Conservation (phyloP, 2,329 filamentous ascomycete species). For the Neofusicoccum sp. region DNA sequence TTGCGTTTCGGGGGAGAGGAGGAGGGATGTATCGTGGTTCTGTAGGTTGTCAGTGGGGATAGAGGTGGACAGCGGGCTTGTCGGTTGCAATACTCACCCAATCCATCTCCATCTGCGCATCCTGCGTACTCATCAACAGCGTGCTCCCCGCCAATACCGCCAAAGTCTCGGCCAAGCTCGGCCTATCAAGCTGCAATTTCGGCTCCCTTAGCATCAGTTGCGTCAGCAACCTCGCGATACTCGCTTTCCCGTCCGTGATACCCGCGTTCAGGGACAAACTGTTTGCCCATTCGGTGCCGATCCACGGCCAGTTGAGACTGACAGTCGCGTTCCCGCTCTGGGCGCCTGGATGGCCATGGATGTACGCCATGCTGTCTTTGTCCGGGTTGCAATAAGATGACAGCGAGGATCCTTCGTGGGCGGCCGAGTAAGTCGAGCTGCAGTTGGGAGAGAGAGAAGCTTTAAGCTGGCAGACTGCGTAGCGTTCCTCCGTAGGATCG, state of each 20-base stretch:
- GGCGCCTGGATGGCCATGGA: conserved; percentile 50
- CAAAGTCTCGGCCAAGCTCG: conserved; percentile 71
- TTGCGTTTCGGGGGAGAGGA: conserved; percentile 48
- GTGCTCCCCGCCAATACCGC: conserved; percentile 69
- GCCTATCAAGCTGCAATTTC: conserved; percentile 52
- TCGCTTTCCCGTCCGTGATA: conserved; percentile 42
- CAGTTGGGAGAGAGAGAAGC: conserved; percentile 65
- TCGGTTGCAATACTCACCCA: conserved; percentile 31
- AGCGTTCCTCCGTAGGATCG: conserved; percentile 42
- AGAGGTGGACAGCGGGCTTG: not conserved
- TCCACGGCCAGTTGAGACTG: conserved; percentile 43
- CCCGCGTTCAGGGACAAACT: conserved; percentile 45
- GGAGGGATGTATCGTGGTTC: not conserved
- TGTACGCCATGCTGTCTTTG: conserved; percentile 56
- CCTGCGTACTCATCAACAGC: conserved; percentile 58
- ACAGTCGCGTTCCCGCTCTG: conserved; percentile 50
- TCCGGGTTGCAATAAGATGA: conserved; percentile 60
- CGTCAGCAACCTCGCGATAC: conserved; percentile 44
- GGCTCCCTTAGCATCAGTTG: conserved; percentile 42
- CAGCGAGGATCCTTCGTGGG: conserved; percentile 56
- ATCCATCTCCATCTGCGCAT: conserved; percentile 59
- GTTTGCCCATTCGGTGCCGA: conserved; percentile 44
- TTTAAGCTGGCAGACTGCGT: conserved; percentile 66
- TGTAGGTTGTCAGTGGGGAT: not conserved
- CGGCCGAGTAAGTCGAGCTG: conserved; percentile 56